These are phyloP conservation scores for Panicum hallii DNA, from an alignment of 202 grass and related monocot genomes.

Conservation along the genomic window DNA sequence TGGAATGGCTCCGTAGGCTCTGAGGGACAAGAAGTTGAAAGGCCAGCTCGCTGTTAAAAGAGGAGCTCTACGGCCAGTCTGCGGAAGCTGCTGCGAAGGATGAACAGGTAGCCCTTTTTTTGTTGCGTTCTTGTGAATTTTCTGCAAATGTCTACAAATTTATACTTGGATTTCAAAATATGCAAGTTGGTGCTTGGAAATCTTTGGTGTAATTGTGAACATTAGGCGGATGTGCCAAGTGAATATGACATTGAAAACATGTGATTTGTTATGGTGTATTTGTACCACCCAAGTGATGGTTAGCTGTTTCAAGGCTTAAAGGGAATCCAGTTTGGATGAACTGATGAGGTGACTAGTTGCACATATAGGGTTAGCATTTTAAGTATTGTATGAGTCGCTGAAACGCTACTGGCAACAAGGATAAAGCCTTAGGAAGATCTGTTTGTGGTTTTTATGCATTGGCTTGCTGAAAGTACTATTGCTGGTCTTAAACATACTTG, in stretches of 20 bases:
- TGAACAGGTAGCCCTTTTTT: conserved; percentile 63
- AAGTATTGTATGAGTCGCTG: not conserved
- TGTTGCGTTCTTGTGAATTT: not conserved
- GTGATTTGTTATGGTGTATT: not conserved
- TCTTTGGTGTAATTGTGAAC: not conserved
- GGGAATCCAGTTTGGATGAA: conserved; percentile 7
- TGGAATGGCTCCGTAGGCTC: conserved; percentile 54
- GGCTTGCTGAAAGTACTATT: not conserved
- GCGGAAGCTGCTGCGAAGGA: conserved; percentile 76
- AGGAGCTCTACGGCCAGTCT: conserved; percentile 75
- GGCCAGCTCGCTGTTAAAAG: conserved; percentile 66
- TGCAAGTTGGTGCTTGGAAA: conserved; percentile 11
- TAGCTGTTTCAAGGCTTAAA: conserved; percentile 1
- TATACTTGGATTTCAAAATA: not conserved
- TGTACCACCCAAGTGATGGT: not conserved
- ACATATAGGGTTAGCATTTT: conserved; percentile 24
- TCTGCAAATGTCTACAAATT: not conserved
- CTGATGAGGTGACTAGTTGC: not conserved
- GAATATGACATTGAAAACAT: conserved; percentile 8
- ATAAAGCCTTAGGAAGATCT: not conserved
- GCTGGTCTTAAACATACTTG: not conserved
- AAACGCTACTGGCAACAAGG: not conserved
- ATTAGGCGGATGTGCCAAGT: not conserved
- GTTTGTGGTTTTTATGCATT: not conserved
- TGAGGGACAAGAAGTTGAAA: conserved; percentile 87